Conservation (phyloP, 2,329 filamentous ascomycete genomes). For the Aspergillus sp. region DNA sequence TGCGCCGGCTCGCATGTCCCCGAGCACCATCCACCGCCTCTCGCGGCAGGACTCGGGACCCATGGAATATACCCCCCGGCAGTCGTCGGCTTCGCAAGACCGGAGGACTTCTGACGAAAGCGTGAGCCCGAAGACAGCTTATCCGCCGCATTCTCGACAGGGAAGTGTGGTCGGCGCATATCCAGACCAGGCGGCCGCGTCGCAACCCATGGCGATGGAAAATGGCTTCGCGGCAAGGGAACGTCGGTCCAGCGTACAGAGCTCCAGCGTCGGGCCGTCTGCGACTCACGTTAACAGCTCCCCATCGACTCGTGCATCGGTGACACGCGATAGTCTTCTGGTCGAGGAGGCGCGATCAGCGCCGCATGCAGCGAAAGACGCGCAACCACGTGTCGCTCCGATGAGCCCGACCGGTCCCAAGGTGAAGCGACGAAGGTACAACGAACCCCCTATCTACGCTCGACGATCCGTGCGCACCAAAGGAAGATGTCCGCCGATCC, state of each 20-base stretch:
- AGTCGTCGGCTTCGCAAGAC: constrained; percentile 56
- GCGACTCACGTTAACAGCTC: constrained; percentile 30
- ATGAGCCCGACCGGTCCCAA: constrained; percentile 40
- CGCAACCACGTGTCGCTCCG: constrained; percentile 15
- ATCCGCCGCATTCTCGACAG: constrained; percentile 28
- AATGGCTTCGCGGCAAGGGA: constrained; percentile 28
- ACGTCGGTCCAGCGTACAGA: constrained; percentile 16
- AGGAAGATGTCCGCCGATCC: constrained; percentile 43
- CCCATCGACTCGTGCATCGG: constrained; percentile 21
- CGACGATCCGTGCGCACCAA: constrained; percentile 43
- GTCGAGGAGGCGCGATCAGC: constrained; percentile 12
- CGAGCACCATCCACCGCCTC: constrained; percentile 25
- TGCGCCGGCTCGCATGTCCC: constrained; percentile 29
- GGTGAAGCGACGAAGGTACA: constrained; percentile 51
- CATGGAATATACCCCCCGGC: constrained; percentile 27
- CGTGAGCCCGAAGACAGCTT: constrained; percentile 72
- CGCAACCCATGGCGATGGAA: constrained; percentile 25
- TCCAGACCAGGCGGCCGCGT: constrained; percentile 25
- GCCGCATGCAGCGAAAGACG: constrained; percentile 24
- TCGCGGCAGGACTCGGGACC: constrained; percentile 45
- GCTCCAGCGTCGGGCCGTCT: constrained; percentile 12
- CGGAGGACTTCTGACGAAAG: constrained; percentile 70
- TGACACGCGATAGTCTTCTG: constrained; percentile 15
- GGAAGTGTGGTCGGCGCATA: constrained; percentile 24
- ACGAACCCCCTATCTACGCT: constrained; percentile 55